Evolutionary conservation across 257 asterid genomes (phyloP).

Genomic region (Agastache rugosa): DNA sequence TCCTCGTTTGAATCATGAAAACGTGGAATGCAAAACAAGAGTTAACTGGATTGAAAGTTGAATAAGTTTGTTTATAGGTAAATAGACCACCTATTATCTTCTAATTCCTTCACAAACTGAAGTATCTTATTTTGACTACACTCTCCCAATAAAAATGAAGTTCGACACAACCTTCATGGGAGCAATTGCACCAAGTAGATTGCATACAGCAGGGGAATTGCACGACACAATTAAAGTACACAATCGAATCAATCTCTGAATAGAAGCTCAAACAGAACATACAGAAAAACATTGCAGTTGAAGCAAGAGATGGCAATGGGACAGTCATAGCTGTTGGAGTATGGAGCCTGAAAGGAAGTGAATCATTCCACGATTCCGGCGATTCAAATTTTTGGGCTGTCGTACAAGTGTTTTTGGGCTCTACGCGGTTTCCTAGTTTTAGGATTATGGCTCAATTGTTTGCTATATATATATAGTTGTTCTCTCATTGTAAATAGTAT

Average conservation of each 20-base stretch:
- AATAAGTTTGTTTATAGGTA: neutral
- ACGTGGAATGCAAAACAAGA: conserved; percentile 22
- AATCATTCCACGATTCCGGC: too few species aligned
- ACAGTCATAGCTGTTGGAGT: neutral
- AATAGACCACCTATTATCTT: conserved; percentile 15
- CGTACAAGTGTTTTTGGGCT: too few species aligned
- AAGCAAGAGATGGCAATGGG: conserved; percentile 11
- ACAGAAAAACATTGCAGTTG: neutral
- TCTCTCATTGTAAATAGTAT: too few species aligned
- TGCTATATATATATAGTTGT: too few species aligned
- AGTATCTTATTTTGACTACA: conserved; percentile 11
- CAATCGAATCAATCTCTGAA: neutral
- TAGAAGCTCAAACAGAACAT: neutral
- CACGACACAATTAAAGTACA: neutral
- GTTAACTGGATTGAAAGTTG: conserved; percentile 9
- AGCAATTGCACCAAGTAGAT: conserved; percentile 13
- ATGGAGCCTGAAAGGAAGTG: too few species aligned
- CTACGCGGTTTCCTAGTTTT: too few species aligned
- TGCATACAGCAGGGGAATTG: conserved; percentile 14
- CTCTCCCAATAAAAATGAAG: conserved; percentile 14
- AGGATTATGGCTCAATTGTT: too few species aligned
- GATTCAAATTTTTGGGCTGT: too few species aligned
- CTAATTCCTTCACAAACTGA: conserved; percentile 21
- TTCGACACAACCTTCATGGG: conserved; percentile 5
- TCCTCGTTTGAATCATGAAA: conserved; percentile 10